These are phyloP conservation scores for Inga leiocalycina DNA, from an alignment of 306 rosid species.

Conservation along the genomic window DNA sequence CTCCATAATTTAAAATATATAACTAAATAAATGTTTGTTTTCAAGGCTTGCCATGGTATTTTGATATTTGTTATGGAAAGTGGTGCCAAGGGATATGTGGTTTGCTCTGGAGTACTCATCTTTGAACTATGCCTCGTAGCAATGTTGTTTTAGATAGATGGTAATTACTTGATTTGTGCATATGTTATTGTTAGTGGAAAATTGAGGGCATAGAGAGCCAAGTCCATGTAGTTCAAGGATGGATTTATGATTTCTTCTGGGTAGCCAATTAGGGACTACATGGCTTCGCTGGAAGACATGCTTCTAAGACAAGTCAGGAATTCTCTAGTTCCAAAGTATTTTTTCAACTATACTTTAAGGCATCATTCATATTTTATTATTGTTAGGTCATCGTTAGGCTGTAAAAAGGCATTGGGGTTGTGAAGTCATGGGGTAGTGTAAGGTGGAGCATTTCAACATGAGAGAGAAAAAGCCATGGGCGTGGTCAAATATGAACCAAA, in stretches of 20 bases:
- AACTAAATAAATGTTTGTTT: neutral
- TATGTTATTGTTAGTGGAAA: slow-evolving; percentile 89
- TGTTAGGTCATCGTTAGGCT: too few relatives aligned
- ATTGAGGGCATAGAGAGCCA: slow-evolving; percentile 88
- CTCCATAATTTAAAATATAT: neutral
- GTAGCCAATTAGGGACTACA: slow-evolving; percentile 88
- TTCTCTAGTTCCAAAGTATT: neutral
- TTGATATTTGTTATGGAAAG: slow-evolving; percentile 77
- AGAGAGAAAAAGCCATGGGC: too few relatives aligned
- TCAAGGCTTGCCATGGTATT: slow-evolving; percentile 88
- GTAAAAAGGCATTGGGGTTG: too few relatives aligned
- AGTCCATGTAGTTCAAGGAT: slow-evolving; percentile 94
- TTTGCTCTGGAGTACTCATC: slow-evolving; percentile 14
- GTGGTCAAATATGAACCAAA: too few relatives aligned
- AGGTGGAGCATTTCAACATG: too few relatives aligned
- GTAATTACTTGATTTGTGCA: neutral
- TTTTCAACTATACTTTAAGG: neutral
- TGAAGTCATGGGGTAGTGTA: too few relatives aligned
- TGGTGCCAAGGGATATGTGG: slow-evolving; percentile 84
- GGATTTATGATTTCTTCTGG: slow-evolving; percentile 88
- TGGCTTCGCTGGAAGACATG: slow-evolving; percentile 88
- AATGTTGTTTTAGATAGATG: neutral
- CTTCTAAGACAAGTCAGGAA: slow-evolving; percentile 73
- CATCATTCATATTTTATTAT: too few relatives aligned
- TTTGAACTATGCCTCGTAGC: neutral